These are phyloP conservation scores for Caryopteris hybrid DNA, from an alignment of 305 asterid genomes.

Conservation along the genomic window DNA sequence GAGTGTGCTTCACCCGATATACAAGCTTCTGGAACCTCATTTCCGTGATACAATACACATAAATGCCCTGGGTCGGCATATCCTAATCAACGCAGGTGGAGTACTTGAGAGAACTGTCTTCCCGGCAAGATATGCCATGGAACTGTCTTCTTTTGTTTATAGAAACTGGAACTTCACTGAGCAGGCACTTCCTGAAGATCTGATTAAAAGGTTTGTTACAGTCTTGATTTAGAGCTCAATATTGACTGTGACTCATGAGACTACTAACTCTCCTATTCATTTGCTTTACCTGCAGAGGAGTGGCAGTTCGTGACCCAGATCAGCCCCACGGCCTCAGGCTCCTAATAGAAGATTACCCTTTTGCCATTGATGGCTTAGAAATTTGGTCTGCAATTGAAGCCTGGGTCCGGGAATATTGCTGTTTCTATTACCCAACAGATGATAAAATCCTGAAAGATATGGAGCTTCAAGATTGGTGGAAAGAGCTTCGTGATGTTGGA, in stretches of 20 bases:
- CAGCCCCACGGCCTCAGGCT: constrained; percentile 66
- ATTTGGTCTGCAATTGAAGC: constrained; percentile 74
- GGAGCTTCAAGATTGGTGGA: constrained; percentile 95
- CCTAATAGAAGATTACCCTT: constrained; percentile 83
- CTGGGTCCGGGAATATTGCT: constrained; percentile 83
- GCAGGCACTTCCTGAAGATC: constrained; percentile 58
- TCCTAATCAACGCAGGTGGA: constrained; percentile 58
- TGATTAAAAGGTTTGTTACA: constrained; percentile 39
- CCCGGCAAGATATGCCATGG: constrained; percentile 48
- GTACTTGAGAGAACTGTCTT: constrained; percentile 53
- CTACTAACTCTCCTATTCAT: neutral
- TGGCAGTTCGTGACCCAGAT: constrained; percentile 66
- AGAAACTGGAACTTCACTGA: constrained; percentile 52
- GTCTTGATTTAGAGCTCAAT: neutral
- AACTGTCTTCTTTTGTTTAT: constrained; percentile 46
- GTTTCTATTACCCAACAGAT: constrained; percentile 55
- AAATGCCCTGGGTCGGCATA: constrained; percentile 55
- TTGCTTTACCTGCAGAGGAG: constrained; percentile 50
- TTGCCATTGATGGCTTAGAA: constrained; percentile 89
- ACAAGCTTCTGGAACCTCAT: constrained; percentile 61
- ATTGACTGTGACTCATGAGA: neutral
- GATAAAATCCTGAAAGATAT: constrained; percentile 40
- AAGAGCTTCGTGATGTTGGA: constrained; percentile 65
- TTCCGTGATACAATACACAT: constrained; percentile 60
- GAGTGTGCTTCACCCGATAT: constrained; percentile 53